Evolutionary conservation across 2,329 filamentous ascomycete species (phyloP).

Genomic region (Venturia carpophila): DNA sequence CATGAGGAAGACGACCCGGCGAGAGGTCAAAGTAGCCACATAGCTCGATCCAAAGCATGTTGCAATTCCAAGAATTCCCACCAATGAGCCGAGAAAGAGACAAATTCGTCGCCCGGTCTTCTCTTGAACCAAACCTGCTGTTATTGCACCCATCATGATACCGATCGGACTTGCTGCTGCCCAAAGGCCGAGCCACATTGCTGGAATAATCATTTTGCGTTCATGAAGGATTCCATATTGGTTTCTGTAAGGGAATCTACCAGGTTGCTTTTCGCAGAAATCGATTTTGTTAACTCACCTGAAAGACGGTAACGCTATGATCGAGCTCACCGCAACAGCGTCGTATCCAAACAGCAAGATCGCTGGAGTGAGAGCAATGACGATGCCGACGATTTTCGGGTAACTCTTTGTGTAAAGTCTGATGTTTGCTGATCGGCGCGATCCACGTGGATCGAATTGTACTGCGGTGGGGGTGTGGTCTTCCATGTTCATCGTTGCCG

Average conservation of each 20-base stretch:
- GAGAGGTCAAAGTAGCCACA: neutral
- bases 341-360: conserved; percentile 7
- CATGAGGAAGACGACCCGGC: neutral
- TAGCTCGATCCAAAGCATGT: conserved; percentile 11
- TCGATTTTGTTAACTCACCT: neutral
- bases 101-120: neutral
- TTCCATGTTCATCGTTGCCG: neutral
- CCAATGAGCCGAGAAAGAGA: neutral
- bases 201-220: neutral
- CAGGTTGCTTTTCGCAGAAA: too few species aligned
- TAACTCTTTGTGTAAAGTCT: conserved; percentile 5
- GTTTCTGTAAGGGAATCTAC: neutral
- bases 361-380: neutral
- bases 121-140: conserved; percentile 9
- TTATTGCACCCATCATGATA: conserved; percentile 3
- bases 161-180: neutral
- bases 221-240: neutral
- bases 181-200: conserved; percentile 1
- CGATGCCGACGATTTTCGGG: neutral
- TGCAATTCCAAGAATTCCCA: conserved; percentile 2
- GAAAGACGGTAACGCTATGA: neutral
- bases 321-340: conserved; percentile 5
- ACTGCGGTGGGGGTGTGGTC: conserved; percentile 4
- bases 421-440: conserved; percentile 2
- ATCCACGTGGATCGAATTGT: conserved; percentile 8